phyloP scores from a whole-genome alignment of 2,329 filamentous ascomycete genomes.

The Stemphylium vesicarium region DNA sequence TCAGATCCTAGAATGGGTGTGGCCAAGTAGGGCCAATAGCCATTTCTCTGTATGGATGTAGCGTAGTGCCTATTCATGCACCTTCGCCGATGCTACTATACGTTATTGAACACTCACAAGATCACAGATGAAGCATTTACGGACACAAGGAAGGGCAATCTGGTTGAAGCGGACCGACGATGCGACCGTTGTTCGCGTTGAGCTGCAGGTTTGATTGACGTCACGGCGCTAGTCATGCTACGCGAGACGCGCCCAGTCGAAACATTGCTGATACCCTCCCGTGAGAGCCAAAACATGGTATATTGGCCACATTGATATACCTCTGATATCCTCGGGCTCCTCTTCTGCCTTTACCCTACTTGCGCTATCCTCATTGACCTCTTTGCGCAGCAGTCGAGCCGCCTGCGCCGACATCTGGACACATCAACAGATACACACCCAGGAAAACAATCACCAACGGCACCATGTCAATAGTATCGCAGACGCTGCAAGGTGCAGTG shows the following conservation, averaged over 20 bases:
- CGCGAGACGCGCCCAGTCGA: conserved; percentile 14
- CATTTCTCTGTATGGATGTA: not conserved
- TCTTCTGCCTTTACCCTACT: not conserved
- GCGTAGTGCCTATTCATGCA: not conserved
- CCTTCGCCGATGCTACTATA: not conserved
- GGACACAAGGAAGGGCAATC: not conserved
- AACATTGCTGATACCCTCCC: conserved; percentile 15
- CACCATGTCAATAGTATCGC: conserved; percentile 44
- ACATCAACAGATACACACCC: not conserved
- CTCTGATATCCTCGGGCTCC: not conserved
- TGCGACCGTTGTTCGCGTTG: not conserved
- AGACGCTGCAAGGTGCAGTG: conserved; percentile 65
- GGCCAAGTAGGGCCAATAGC: not conserved
- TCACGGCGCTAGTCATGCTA: conserved; percentile 12
- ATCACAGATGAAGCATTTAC: too few species aligned
- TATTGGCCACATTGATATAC: conserved; percentile 14
- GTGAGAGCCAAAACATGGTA: not conserved
- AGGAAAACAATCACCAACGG: not conserved
- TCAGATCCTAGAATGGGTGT: not conserved
- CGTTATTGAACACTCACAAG: not conserved
- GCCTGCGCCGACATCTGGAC: not conserved
- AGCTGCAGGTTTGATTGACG: conserved; percentile 17
- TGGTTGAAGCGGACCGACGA: conserved; percentile 5
- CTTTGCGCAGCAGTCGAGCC: not conserved
- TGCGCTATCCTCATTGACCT: not conserved